These are phyloP conservation scores for Yamadazyma akitaensis DNA, from an alignment of 805 yeast genomes.

Conservation along the genomic window DNA sequence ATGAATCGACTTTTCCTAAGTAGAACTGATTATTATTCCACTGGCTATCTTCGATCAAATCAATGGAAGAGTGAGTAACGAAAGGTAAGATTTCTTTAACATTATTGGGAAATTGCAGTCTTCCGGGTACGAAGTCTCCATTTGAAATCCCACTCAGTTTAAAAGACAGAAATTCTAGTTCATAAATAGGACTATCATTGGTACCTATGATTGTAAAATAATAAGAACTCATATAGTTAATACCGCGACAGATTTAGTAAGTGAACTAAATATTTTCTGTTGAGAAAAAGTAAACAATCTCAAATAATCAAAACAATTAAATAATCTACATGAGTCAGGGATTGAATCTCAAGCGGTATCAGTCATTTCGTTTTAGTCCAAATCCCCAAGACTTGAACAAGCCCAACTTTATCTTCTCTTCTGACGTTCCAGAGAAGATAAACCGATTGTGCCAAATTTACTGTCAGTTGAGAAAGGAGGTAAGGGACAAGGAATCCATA, in stretches of 20 bases:
- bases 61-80: constrained; percentile 83
- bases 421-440: constrained; percentile 31
- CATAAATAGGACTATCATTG: constrained; percentile 81
- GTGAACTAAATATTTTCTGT: constrained; percentile 1
- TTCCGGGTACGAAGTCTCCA: constrained; percentile 39
- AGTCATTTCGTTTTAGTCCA: constrained; percentile 12
- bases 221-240: constrained; percentile 44
- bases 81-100: constrained; percentile 83
- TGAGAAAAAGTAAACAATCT: too few relatives aligned
- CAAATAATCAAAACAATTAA: not conserved
- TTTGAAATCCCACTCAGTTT: constrained; percentile 24
- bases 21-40: constrained; percentile 68
- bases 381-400: constrained; percentile 25
- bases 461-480: constrained; percentile 4
- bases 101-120: constrained; percentile 59
- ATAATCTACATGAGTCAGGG: constrained; percentile 11
- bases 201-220: constrained; percentile 88
- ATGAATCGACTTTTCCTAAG: constrained; percentile 77
- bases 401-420: constrained; percentile 38
- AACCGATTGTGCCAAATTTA: constrained; percentile 3
- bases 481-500: constrained; percentile 7
- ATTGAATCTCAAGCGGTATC: constrained; percentile 13
- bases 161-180: constrained; percentile 77
- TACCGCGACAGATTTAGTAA: constrained; percentile 2
- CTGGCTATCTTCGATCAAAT: constrained; percentile 86